Base-by-base conservation (phyloP, 2,329 filamentous ascomycete genomes). In the Neofusicoccum kwambonambiense region DNA sequence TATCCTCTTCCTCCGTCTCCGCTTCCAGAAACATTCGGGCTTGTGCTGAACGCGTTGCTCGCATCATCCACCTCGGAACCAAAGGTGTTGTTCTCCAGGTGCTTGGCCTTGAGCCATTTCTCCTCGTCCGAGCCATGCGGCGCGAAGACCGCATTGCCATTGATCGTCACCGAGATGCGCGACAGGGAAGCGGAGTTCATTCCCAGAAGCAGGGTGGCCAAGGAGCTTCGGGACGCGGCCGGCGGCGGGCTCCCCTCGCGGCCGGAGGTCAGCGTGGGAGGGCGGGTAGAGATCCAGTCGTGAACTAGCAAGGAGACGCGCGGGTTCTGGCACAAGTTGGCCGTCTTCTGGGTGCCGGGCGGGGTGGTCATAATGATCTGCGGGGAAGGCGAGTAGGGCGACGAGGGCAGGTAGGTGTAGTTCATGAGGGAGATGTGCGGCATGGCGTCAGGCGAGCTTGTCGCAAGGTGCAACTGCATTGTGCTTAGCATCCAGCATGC, bases 391-490 rank as follows among this genome's bases (percentile, higher is more conserved):
- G 88, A 90, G 44, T 88, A 89, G 15, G 90, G 91, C 12, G 73
- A 73, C 5, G 85, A 88, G 44, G 93, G 90, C 22, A 99, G 90
- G 80, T 97, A 98, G 74, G 95, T 98, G 82, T 98, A 98, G 83
- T 96, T 97, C 95, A 99, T 99, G 69, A 99, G 87, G 42, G 93
- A 96, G 69, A 98, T 92, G 77, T 98, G 92, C 9, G 95, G 95
- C 68, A 88, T 83, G 73, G 95, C 90, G 70, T 90, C 84, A 71
- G 88, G 88, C 77, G 91, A 96, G 77, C 91, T 96, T 64, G 95
- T 99, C 71, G 95, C 93, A 62, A 99, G 90, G 79, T 99, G 95
- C 70, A 99, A 92, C 93, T 97, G 67, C 52, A 73, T 70, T 15
- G 39, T 13, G 2, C 12, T 58, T n/a, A 44, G 35, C 39, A 34